Evolutionary conservation across 2,329 filamentous ascomycete genomes (phyloP), one percentile per base, ranked within the genome.

Genomic region (Talaromyces marneffei): DNA sequence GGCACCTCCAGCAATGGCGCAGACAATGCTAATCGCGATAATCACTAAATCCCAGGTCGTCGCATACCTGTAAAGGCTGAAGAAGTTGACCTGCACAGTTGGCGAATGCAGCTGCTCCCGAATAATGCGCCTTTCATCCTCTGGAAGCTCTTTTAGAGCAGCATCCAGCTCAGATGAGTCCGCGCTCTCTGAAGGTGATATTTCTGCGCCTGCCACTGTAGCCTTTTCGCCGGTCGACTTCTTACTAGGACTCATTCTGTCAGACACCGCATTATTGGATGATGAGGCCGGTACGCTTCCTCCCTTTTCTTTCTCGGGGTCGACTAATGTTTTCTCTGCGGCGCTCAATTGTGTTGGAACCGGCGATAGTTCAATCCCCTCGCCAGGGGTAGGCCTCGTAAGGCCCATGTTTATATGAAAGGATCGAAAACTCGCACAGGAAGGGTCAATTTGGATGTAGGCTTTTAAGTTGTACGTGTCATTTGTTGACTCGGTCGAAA

Each of bases 1-100:
- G 60, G 89, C 89, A 63, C 91, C 90, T 18, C 85, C 87, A 35
- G 81, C 85, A 65, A 92, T 89, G 65, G 89, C 83, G 61, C 84
- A 84, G 59, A 93, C 68, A 29, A 79, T 71, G 56, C 87, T 84
- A 59, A 90, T 74, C 40, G 74, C 68, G 42, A 91, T 82, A 69
- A 92, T 85, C 63, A 86, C 65, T 16, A 87, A 69, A 69, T 92
- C 89, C 65, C 80, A 82, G 54, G 75, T 80, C 1, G 86, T 87
- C 3, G 89, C 84, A 77, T 91, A 92, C 65, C 89, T 85, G 72
- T 85, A 91, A 20, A 92, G 78, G 0, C 83, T 83, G 63, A 80
- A 79, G 64, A 87, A 82, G n/a, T 84, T 86, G 35, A 89, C 80
- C 67, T 85, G 85, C 61, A 86, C 79, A 10, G 83, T 78, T 33